Percentiles rank a stretch among this genome's conserved stretches.
Conservation (phyloP, 108 stramenopile genomes). For the Epithemia pelagica region DNA sequence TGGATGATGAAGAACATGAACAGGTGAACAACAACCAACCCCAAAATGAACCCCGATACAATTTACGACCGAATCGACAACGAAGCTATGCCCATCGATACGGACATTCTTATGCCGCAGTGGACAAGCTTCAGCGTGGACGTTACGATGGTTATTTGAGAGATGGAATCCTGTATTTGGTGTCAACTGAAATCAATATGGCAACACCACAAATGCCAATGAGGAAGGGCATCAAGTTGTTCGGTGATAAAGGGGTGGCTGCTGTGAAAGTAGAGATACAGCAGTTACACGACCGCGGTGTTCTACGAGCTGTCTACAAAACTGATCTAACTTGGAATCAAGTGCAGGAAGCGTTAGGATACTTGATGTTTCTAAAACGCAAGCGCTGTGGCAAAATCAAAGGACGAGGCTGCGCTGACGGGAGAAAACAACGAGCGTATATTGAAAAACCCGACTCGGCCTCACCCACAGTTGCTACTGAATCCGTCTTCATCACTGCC, state of each 20-base stretch:
- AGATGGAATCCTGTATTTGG: too few species aligned
- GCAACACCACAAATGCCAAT: constrained; percentile 2
- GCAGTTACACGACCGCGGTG: constrained; percentile 29
- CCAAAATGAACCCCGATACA: too few species aligned
- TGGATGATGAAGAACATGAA: too few species aligned
- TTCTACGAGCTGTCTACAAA: neutral
- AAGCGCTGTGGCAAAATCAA: constrained; percentile 18
- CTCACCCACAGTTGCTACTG: constrained; percentile 30
- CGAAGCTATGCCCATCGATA: too few species aligned
- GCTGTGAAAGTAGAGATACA: constrained; percentile 28
- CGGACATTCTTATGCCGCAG: too few species aligned
- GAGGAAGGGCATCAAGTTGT: neutral
- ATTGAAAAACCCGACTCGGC: constrained; percentile 23
- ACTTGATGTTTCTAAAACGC: constrained; percentile 16
- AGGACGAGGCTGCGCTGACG: constrained; percentile 24
- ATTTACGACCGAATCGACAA: too few species aligned
- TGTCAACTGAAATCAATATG: too few species aligned
- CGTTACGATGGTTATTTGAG: too few species aligned
- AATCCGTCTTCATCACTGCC: constrained; percentile 21
- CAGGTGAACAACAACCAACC: too few species aligned
- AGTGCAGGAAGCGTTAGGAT: neutral
- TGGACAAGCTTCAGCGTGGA: too few species aligned
- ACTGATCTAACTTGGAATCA: constrained; percentile 11
- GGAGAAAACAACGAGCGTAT: constrained; percentile 26
- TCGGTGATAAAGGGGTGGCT: constrained; percentile 21